These are phyloP conservation scores for Diaporthe aspalathi DNA, from an alignment of 2,329 filamentous ascomycete species.

Conservation along the genomic window DNA sequence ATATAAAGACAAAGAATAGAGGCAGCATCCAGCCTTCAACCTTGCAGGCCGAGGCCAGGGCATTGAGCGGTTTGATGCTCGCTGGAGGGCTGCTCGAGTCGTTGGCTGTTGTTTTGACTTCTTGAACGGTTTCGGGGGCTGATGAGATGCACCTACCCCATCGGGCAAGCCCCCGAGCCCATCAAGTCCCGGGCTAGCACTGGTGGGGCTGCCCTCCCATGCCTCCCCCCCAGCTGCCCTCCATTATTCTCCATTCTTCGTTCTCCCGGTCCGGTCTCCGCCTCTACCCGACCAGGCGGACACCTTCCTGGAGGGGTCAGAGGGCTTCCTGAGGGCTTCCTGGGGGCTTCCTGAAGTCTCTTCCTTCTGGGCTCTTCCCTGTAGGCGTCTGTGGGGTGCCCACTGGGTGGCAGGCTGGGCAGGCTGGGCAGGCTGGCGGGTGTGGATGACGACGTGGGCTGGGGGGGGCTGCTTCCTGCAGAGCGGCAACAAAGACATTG, in stretches of 20 bases:
- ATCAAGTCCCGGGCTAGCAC: constrained; percentile 5
- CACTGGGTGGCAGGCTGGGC: background rate
- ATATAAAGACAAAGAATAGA: constrained; percentile 8
- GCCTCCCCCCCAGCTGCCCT: too few relatives aligned
- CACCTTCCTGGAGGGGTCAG: constrained; percentile 28
- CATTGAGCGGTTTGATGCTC: constrained; percentile 21
- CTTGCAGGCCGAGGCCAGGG: background rate
- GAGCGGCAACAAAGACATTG: too few relatives aligned
- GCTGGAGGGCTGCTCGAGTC: constrained; percentile 20
- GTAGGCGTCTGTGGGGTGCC: constrained; percentile 4
- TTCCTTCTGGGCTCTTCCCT: constrained; percentile 7
- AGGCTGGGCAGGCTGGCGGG: too few relatives aligned
- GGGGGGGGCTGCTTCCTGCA: constrained; percentile 4
- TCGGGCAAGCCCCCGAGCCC: constrained; percentile 22
- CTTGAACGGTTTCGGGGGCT: constrained; percentile 18
- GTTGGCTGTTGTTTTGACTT: constrained; percentile 20
- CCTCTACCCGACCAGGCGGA: constrained; percentile 13
- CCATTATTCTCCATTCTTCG: too few relatives aligned
- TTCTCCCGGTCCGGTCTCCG: too few relatives aligned
- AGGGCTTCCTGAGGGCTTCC: too few relatives aligned
- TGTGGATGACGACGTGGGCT: constrained; percentile 23
- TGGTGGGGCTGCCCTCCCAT: background rate
- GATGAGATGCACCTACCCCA: constrained; percentile 31
- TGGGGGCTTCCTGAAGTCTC: too few relatives aligned
- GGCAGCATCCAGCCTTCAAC: constrained; percentile 16